Percentiles rank a stretch among this genome's conserved stretches.
These are phyloP conservation scores for Dictyostelium firmibasis DNA, from an alignment of 78 protist species.

Conservation along the genomic window DNA sequence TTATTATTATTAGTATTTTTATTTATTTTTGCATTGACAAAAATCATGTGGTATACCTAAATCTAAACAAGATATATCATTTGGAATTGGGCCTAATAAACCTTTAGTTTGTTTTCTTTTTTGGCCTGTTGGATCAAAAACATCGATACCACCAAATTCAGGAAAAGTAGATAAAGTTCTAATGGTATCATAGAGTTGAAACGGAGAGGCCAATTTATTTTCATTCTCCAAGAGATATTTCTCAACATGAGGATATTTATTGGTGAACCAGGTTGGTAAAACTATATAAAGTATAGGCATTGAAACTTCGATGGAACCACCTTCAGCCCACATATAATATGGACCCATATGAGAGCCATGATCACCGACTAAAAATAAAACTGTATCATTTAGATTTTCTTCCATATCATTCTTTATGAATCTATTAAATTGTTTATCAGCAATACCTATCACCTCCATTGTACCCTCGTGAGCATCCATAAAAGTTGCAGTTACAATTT, in stretches of 20 bases:
- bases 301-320: constrained; percentile 46
- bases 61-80: constrained; percentile 26
- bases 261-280: constrained; percentile 64
- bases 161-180: constrained; percentile 45
- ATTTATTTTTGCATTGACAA: constrained; percentile 44
- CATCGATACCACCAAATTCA: constrained; percentile 67
- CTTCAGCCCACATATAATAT: constrained; percentile 36
- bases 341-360: constrained; percentile 58
- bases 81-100: not conserved
- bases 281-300: constrained; percentile 21
- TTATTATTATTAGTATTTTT: not conserved
- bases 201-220: constrained; percentile 46
- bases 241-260: constrained; percentile 34
- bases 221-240: constrained; percentile 1
- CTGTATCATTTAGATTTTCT: constrained; percentile 11
- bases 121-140: not conserved
- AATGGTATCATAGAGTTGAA: constrained; percentile 26
- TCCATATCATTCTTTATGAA: constrained; percentile 3
- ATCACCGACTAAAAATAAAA: constrained; percentile 17
- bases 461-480: constrained; percentile 75
- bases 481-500: constrained; percentile 23
- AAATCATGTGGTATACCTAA: constrained; percentile 55
- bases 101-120: not conserved
- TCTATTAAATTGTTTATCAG: not conserved
- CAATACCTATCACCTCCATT: constrained; percentile 29